Base-by-base conservation (phyloP, 2,329 filamentous ascomycete species). In the Pseudogymnoascus sp. region DNA sequence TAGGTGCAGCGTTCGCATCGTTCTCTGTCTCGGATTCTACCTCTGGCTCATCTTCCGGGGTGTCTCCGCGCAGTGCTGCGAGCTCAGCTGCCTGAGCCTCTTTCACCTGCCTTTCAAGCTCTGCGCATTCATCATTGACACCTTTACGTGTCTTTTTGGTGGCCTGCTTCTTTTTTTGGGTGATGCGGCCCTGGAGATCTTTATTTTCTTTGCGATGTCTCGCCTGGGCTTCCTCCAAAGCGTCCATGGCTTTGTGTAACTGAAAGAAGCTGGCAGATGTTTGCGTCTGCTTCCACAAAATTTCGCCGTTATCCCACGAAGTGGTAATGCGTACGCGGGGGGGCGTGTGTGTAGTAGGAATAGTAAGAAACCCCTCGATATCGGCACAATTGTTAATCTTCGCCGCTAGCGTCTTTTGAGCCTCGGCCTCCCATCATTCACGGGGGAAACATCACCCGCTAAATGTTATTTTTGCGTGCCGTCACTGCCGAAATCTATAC, bases 151-250 rank as follows among this genome's bases (percentile, higher is more conserved):
- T 93, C 85, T 86, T 92, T 78, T 98, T 99, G 57, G 89, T 96
- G 14, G 95, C 93, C 70, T 90, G 89, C 81, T 97, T 98, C 82
- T 97, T 99, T 83, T 97, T 98, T 78, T 89, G 92, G 4, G 91
- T 97, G 72, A 96, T 87, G 65, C 89, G 87, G 61, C 86, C 84
- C 75, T 96, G 90, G 25, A 99, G 82, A 66, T 98, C 93, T 70
- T 87, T 88, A 75, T 90, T 87, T 78, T 99, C 93, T 76, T 91
- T 95, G 71, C 91, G 87, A 75, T 99, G 95, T 57, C 88, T 89
- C 39, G 86, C 80, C 71, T 91, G 87, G 64, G 95, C 79, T 67
- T 90, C 87, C 66, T 97, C 93, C 77, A 95, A 85, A 8, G 81
- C 78, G 73, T 85, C 83, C 69, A 74, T 74, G 19, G 54, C 41